Percentiles rank a stretch among this genome's conserved stretches.
Evolutionary conservation across 768 basidiomycete genomes (phyloP).

Genomic region (Auriscalpium microsporum): DNA sequence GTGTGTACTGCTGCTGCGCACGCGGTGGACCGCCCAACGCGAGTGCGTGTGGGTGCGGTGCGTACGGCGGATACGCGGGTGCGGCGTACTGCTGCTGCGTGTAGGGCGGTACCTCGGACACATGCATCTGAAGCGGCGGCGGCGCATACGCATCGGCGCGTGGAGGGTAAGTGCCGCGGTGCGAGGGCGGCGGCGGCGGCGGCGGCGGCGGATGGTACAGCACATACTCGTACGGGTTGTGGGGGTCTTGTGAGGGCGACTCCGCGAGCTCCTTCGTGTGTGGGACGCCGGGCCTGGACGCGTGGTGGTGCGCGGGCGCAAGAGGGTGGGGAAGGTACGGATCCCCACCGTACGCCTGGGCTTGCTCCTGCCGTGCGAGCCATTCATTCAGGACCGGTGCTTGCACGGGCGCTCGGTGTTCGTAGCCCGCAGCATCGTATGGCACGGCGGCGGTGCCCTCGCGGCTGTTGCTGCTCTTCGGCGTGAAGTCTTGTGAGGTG

Average conservation of each 20-base stretch:
- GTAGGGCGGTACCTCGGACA: not conserved
- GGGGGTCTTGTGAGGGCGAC: not conserved
- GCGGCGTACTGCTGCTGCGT: not conserved
- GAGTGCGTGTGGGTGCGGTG: constrained; percentile 1
- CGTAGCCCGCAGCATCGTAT: not conserved
- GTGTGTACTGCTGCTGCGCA: constrained; percentile 6
- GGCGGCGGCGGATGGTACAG: not conserved
- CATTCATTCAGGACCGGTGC: constrained; percentile 5
- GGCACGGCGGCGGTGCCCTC: not conserved
- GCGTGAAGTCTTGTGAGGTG: not conserved
- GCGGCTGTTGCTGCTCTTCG: not conserved
- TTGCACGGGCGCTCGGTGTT: not conserved
- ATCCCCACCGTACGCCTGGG: constrained; percentile 2
- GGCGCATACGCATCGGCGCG: not conserved
- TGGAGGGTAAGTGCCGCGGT: not conserved
- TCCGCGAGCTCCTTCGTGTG: too few relatives aligned
- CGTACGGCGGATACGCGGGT: not conserved
- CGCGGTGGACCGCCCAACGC: not conserved
- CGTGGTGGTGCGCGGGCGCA: not conserved
- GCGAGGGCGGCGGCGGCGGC: not conserved
- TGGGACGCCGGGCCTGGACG: not conserved
- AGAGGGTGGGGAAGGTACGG: not conserved
- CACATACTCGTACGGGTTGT: not conserved
- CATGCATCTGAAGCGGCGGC: not conserved
- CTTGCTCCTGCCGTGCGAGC: constrained; percentile 4